phyloP scores from a whole-genome alignment of 768 basidiomycete genomes.

The Podaxis sp. region DNA sequence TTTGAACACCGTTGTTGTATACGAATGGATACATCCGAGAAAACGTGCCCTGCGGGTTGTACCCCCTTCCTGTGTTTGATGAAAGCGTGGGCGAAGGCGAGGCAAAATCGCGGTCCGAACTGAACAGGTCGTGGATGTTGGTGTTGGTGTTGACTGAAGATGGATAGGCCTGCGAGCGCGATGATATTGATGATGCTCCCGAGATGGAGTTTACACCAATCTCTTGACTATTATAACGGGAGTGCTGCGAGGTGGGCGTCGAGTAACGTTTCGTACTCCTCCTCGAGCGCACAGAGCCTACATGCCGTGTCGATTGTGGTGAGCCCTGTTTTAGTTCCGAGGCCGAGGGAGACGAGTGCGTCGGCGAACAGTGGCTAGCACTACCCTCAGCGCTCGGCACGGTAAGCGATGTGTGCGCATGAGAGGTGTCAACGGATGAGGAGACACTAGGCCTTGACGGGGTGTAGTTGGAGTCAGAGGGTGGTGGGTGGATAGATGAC shows the following conservation, averaged over 20 bases:
- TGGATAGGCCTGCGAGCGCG: constrained; percentile 13
- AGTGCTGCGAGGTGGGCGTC: neutral
- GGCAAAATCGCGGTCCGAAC: neutral
- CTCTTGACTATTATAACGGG: constrained; percentile 23
- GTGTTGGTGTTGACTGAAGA: neutral
- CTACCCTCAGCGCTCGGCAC: constrained; percentile 40
- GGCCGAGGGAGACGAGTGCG: constrained; percentile 3
- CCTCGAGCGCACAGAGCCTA: neutral
- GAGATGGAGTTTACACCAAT: constrained; percentile 22
- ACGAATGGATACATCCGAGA: constrained; percentile 4
- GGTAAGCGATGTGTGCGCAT: constrained; percentile 45
- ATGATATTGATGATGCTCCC: constrained; percentile 19
- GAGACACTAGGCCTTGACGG: constrained; percentile 41
- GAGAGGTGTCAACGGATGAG: constrained; percentile 50
- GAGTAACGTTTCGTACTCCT: neutral
- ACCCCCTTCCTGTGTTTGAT: neutral
- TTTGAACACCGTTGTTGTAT: constrained; percentile 1
- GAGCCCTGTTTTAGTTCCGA: neutral
- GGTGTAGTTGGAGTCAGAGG: constrained; percentile 32
- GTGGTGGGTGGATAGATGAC: constrained; percentile 17
- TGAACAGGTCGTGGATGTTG: neutral
- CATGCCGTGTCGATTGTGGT: neutral
- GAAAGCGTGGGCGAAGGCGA: neutral
- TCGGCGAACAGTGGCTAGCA: constrained; percentile 27
- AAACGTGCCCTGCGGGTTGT: neutral